Percentiles rank a stretch among this genome's conserved stretches.
Conservation (phyloP, 331 rosid genomes). For the Rhamnella rubrinervis region DNA sequence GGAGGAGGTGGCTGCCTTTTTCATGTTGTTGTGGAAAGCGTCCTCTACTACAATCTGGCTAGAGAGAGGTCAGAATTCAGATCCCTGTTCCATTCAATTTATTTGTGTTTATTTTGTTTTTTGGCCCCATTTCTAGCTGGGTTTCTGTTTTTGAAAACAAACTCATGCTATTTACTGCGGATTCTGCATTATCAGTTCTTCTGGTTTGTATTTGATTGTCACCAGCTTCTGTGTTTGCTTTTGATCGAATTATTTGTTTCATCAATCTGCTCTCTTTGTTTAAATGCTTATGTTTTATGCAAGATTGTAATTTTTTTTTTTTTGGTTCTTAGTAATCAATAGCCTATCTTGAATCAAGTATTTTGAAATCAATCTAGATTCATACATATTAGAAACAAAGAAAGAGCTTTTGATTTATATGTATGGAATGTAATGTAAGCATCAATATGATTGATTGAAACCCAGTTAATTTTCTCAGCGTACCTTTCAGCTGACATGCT, state of each 20-base stretch:
- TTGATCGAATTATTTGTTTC: neutral
- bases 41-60: slow-evolving; percentile 33
- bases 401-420: no score
- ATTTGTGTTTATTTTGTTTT: neutral
- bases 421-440: no score
- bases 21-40: slow-evolving; percentile 21
- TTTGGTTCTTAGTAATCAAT: no score
- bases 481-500: no score
- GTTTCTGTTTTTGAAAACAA: slow-evolving; percentile 4
- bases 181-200: neutral
- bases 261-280: neutral
- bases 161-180: neutral
- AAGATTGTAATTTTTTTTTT: no score
- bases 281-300: neutral
- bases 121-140: neutral
- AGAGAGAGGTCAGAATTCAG: slow-evolving; percentile 45
- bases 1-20: slow-evolving; percentile 7
- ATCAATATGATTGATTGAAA: no score
- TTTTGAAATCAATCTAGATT: no score
- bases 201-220: neutral
- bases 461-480: no score
- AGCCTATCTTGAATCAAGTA: no score
- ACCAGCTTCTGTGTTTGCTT: neutral
- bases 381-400: no score
- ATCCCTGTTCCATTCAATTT: slow-evolving; percentile 17